A percentile compares a stretch with the other conserved stretches of the same genome.
Conservation (phyloP, 495 filamentous ascomycete species). For the Penicillium simplicissimum region DNA sequence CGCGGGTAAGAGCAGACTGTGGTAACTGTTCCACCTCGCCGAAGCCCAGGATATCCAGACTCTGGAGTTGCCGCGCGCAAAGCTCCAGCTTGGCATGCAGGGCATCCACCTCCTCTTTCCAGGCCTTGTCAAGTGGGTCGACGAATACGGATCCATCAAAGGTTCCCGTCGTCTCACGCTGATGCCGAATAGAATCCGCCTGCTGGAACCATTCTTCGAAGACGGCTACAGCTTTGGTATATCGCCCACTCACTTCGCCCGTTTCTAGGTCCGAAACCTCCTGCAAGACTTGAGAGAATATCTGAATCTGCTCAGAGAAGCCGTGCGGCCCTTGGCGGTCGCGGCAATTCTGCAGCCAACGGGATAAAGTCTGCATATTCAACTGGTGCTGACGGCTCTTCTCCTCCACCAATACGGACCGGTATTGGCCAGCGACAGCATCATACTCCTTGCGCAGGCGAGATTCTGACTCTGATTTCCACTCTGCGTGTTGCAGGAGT, state of each 20-base stretch:
- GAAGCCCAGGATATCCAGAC: slow-evolving; percentile 39
- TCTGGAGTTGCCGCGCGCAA: slow-evolving; percentile 39
- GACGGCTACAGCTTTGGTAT: slow-evolving; percentile 30
- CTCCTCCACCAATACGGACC: slow-evolving; percentile 35
- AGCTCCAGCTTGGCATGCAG: slow-evolving; percentile 43
- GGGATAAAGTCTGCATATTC: slow-evolving; percentile 41
- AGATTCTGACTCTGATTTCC: slow-evolving; percentile 36
- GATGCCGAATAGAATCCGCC: slow-evolving; percentile 33
- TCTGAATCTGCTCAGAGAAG: slow-evolving; percentile 45
- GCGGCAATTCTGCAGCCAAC: slow-evolving; percentile 40
- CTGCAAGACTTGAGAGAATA: slow-evolving; percentile 44
- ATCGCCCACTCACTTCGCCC: slow-evolving; percentile 31
- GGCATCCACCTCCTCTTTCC: slow-evolving; percentile 43
- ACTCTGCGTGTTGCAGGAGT: slow-evolving; percentile 34
- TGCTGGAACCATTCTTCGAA: slow-evolving; percentile 51
- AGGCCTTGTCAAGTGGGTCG: slow-evolving; percentile 43
- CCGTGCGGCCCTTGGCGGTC: slow-evolving; percentile 30
- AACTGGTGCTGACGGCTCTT: slow-evolving; percentile 39
- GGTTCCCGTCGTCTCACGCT: slow-evolving; percentile 19
- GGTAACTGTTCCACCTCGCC: slow-evolving; percentile 33
- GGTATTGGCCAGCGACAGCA: slow-evolving; percentile 39
- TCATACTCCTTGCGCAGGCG: slow-evolving; percentile 43
- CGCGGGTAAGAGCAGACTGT: slow-evolving; percentile 39
- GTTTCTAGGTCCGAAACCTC: slow-evolving; percentile 41
- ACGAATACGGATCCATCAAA: slow-evolving; percentile 34